Evolutionary conservation across 805 yeast genomes (phyloP).

Genomic region (Ogataea nakhonphanomensis): DNA sequence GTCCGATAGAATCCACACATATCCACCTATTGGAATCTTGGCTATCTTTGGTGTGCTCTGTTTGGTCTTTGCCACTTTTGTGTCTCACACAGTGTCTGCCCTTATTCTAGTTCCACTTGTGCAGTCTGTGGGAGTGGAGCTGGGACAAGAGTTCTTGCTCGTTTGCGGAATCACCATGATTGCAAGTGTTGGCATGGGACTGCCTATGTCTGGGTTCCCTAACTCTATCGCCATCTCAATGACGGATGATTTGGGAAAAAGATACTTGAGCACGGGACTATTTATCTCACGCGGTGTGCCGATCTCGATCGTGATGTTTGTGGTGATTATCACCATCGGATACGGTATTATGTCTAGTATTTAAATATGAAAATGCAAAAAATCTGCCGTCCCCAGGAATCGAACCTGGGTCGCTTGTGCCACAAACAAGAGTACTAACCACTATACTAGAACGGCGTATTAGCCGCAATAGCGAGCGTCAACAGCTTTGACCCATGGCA

Average conservation of each 20-base stretch:
- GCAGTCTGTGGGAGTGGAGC: slow-evolving; percentile 43
- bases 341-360: slow-evolving; percentile 43
- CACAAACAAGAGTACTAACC: slow-evolving; percentile 31
- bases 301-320: slow-evolving; percentile 43
- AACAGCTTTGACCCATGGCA: background rate
- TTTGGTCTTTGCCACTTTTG: slow-evolving; percentile 51
- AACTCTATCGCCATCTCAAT: slow-evolving; percentile 54
- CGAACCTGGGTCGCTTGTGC: slow-evolving; percentile 31
- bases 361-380: slow-evolving; percentile 7
- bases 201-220: slow-evolving; percentile 56
- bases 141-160: slow-evolving; percentile 45
- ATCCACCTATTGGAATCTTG: slow-evolving; percentile 42
- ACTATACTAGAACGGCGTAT: slow-evolving; percentile 30
- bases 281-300: slow-evolving; percentile 54
- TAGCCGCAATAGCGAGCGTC: background rate
- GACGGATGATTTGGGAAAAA: slow-evolving; percentile 53
- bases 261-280: slow-evolving; percentile 44
- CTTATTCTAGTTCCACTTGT: slow-evolving; percentile 50
- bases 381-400: slow-evolving; percentile 24
- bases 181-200: slow-evolving; percentile 55
- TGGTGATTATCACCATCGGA: slow-evolving; percentile 44
- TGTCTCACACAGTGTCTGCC: slow-evolving; percentile 54
- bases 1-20: slow-evolving; percentile 39
- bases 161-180: slow-evolving; percentile 48
- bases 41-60: slow-evolving; percentile 48